phyloP scores from a whole-genome alignment of 2,329 filamentous ascomycete species.

The Aspergillus sojae region DNA sequence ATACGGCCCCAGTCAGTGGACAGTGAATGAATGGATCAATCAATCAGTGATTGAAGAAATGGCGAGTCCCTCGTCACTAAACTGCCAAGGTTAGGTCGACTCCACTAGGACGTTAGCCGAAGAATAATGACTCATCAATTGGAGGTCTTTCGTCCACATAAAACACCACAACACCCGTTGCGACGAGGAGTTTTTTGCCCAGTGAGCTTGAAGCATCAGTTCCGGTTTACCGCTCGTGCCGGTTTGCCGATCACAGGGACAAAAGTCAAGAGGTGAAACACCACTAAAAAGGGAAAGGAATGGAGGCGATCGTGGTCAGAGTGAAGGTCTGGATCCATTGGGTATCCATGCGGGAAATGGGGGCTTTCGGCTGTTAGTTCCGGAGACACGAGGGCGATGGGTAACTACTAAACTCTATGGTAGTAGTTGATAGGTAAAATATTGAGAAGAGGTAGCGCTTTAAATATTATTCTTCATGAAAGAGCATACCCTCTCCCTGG shows the following conservation, averaged over 20 bases:
- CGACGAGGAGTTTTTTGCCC: not conserved
- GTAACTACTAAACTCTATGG: not conserved
- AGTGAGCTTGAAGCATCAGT: slow-evolving; percentile 9
- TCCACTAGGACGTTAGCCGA: not conserved
- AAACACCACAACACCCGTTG: not conserved
- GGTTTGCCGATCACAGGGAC: slow-evolving; percentile 33
- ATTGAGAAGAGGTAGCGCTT: not conserved
- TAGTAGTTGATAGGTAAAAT: not conserved
- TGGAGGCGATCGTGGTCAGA: not conserved
- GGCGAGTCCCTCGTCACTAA: not conserved
- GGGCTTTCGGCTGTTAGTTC: not conserved
- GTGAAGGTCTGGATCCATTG: slow-evolving; percentile 9
- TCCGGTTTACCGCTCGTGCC: slow-evolving; percentile 29
- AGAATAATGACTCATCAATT: not conserved
- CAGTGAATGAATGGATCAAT: not conserved
- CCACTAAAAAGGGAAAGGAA: not conserved
- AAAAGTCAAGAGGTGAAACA: not conserved
- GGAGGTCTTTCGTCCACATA: not conserved
- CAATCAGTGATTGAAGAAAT: not conserved
- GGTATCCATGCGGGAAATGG: slow-evolving; percentile 14
- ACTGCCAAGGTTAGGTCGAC: not conserved
- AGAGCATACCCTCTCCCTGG: not conserved
- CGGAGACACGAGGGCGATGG: not conserved
- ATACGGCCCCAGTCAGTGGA: slow-evolving; percentile 3
- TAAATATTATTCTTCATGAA: not conserved